phyloP scores from a whole-genome alignment of 2,329 filamentous ascomycete species.

The Aspergillus phoenicis region DNA sequence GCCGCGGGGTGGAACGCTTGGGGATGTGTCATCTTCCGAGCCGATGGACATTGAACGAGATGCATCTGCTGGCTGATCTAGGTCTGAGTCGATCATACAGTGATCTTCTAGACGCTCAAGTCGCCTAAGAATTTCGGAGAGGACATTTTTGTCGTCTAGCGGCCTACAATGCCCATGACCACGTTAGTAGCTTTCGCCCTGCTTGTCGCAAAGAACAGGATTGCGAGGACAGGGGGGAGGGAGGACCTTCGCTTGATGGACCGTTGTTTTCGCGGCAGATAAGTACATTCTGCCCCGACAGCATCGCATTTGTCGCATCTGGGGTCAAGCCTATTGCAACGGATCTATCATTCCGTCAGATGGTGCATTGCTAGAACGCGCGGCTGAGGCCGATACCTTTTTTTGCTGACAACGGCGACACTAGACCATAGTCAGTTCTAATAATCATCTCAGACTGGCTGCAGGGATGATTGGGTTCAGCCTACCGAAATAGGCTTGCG shows the following conservation, averaged over 20 bases:
- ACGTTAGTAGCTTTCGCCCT: neutral
- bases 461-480: neutral
- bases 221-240: neutral
- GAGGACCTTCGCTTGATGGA: constrained; percentile 14
- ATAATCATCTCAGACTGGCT: neutral
- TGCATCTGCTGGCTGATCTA: neutral
- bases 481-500: constrained; percentile 15
- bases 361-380: neutral
- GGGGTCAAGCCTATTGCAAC: constrained; percentile 23
- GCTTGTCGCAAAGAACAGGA: neutral
- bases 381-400: constrained; percentile 13
- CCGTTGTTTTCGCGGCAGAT: constrained; percentile 19
- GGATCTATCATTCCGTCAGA: constrained; percentile 19
- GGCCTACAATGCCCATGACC: neutral
- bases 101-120: constrained; percentile 22
- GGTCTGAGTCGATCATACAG: constrained; percentile 7
- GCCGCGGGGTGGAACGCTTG: neutral
- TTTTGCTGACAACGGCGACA: constrained; percentile 23
- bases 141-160: constrained; percentile 11
- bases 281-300: constrained; percentile 16
- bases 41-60: constrained; percentile 5
- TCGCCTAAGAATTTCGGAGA: constrained; percentile 15
- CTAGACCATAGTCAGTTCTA: constrained; percentile 6
- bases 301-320: constrained; percentile 25
- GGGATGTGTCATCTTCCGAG: neutral